Percentiles rank a stretch among this genome's conserved stretches.
Conservation (phyloP, 2,329 filamentous ascomycete species). For the Paecilomyces formosus region DNA sequence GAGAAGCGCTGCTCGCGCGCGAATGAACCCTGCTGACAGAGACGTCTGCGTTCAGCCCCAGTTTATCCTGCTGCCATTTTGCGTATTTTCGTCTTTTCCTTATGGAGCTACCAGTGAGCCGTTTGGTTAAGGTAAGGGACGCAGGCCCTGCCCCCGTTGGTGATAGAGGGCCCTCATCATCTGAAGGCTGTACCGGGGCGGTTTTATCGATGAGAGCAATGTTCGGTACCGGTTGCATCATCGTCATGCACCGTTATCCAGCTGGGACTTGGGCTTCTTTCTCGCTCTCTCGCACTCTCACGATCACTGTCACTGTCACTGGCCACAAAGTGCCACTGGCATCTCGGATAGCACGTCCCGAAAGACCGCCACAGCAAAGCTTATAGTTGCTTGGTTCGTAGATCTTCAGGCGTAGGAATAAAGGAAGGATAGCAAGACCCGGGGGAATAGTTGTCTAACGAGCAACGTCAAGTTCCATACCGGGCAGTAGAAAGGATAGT, state of each 20-base stretch:
- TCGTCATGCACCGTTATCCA: background rate
- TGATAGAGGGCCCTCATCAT: background rate
- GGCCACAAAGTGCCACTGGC: background rate
- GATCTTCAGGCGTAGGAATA: background rate
- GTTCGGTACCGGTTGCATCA: background rate
- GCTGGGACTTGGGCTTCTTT: background rate
- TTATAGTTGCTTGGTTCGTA: background rate
- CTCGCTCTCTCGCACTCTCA: background rate
- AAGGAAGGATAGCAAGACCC: background rate
- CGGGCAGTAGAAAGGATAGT: background rate
- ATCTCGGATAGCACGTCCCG: slow-evolving; percentile 8
- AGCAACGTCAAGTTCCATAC: background rate
- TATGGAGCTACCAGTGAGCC: slow-evolving; percentile 27
- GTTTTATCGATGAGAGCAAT: background rate
- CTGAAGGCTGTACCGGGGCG: background rate
- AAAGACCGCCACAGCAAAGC: slow-evolving; percentile 8
- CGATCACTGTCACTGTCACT: background rate
- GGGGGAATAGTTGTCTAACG: background rate
- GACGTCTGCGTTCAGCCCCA: slow-evolving; percentile 34
- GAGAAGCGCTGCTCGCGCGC: background rate
- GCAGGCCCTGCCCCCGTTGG: slow-evolving; percentile 7
- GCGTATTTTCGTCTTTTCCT: slow-evolving; percentile 39
- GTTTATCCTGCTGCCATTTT: slow-evolving; percentile 49
- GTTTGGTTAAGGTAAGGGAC: slow-evolving; percentile 19
- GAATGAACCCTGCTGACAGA: background rate